Percentiles rank a stretch among this genome's conserved stretches.
Evolutionary conservation across 2,329 filamentous ascomycete species (phyloP).

Genomic region (Penicillium sclerotigenum): DNA sequence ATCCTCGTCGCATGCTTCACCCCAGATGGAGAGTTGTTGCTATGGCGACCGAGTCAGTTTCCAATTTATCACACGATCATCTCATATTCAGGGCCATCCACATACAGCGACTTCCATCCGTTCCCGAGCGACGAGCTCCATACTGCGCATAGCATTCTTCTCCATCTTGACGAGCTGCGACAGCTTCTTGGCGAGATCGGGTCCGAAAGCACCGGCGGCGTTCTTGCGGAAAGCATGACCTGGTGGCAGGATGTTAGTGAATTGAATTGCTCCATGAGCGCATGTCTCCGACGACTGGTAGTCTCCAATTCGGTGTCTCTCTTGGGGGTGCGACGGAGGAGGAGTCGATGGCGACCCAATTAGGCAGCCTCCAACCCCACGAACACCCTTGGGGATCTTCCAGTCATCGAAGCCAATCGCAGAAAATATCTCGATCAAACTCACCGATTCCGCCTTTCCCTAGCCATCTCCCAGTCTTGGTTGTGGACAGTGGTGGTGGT

Average conservation of each 20-base stretch:
- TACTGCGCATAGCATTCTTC: constrained; percentile 99
- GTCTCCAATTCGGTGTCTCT: background rate
- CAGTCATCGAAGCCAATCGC: constrained; percentile 3
- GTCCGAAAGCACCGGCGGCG: constrained; percentile 56
- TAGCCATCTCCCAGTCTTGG: constrained; percentile 87
- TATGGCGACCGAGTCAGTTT: constrained; percentile 40
- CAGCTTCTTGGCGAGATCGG: constrained; percentile 95
- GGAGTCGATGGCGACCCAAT: constrained; percentile 9
- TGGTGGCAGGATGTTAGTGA: constrained; percentile 33
- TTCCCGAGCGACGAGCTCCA: constrained; percentile 92
- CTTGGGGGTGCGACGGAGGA: background rate
- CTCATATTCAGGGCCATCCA: constrained; percentile 20
- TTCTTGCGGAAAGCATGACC: constrained; percentile 61
- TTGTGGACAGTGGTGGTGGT: constrained; percentile 84
- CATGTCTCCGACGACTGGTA: background rate
- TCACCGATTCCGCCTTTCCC: constrained; percentile 80
- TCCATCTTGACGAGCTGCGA: constrained; percentile 99
- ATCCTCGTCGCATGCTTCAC: constrained; percentile 91
- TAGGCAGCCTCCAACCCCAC: constrained; percentile 4
- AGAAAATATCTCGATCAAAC: constrained; percentile 39
- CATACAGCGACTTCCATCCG: constrained; percentile 97
- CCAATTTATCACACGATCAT: background rate
- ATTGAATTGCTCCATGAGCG: background rate
- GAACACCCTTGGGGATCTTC: background rate
- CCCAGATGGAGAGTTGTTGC: constrained; percentile 99